Conservation (phyloP, 352 stramenopile species). For the Phytophthora megakarya region DNA sequence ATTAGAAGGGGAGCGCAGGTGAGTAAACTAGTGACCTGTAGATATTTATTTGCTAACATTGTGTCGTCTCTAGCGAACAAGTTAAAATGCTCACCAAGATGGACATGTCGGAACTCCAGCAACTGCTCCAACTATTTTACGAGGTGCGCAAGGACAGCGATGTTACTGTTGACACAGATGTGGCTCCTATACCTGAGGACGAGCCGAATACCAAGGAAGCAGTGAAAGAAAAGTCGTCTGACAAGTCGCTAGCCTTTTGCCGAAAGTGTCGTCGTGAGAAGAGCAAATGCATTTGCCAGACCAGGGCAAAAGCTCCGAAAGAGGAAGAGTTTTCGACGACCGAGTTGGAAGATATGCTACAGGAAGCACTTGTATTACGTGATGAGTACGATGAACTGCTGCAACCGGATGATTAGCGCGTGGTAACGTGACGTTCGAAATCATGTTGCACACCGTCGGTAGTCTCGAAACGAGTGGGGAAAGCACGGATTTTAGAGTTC, state of each 20-base stretch:
- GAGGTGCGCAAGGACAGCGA: constrained; percentile 58
- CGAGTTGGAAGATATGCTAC: constrained; percentile 70
- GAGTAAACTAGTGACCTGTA: background rate
- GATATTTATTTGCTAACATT: background rate
- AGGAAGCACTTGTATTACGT: constrained; percentile 68
- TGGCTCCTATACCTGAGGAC: constrained; percentile 32
- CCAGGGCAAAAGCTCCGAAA: constrained; percentile 23
- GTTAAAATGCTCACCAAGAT: constrained; percentile 62
- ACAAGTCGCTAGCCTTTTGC: constrained; percentile 43
- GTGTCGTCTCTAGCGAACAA: constrained; percentile 31
- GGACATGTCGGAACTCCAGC: constrained; percentile 61
- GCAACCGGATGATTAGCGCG: constrained; percentile 38
- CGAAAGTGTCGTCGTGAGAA: constrained; percentile 72
- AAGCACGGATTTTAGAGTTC: constrained; percentile 19
- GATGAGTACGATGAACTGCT: constrained; percentile 78
- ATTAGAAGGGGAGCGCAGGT: constrained; percentile 50
- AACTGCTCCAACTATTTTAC: constrained; percentile 76
- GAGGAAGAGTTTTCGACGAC: constrained; percentile 51
- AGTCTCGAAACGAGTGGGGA: background rate
- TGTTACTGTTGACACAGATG: constrained; percentile 65
- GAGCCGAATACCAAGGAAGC: constrained; percentile 14
- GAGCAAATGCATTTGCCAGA: constrained; percentile 66
- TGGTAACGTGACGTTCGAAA: background rate
- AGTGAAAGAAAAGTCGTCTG: constrained; percentile 12
- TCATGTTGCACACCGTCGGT: background rate